Percentiles rank a stretch among this genome's conserved stretches.
Evolutionary conservation across 2,329 filamentous ascomycete genomes (phyloP).

Genomic region (Fonsecaea nubica): DNA sequence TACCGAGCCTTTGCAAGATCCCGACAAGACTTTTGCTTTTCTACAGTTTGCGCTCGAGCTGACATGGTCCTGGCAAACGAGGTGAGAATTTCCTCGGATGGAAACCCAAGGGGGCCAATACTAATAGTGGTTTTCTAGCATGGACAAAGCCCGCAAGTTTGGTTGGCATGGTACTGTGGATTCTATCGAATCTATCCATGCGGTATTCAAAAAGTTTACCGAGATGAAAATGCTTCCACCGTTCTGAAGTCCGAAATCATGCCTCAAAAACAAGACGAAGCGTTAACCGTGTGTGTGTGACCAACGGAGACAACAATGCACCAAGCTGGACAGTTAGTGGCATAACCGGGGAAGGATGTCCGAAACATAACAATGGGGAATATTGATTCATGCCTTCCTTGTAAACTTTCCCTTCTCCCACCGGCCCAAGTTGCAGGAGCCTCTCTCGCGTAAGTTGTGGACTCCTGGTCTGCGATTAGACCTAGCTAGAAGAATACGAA

Average conservation of each 20-base stretch:
- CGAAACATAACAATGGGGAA: too few relatives aligned
- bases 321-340: too few relatives aligned
- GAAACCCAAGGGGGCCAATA: slow-evolving; percentile 5
- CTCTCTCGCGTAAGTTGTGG: too few relatives aligned
- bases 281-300: not conserved
- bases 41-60: slow-evolving; percentile 31
- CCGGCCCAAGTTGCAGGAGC: too few relatives aligned
- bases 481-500: too few relatives aligned
- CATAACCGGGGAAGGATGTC: too few relatives aligned
- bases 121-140: slow-evolving; percentile 38
- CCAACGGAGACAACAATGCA: not conserved
- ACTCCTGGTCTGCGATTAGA: too few relatives aligned
- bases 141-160: slow-evolving; percentile 55
- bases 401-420: too few relatives aligned
- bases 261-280: not conserved
- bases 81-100: slow-evolving; percentile 14
- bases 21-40: slow-evolving; percentile 30
- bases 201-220: slow-evolving; percentile 52
- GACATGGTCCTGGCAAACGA: slow-evolving; percentile 30
- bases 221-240: slow-evolving; percentile 54
- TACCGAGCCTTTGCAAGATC: slow-evolving; percentile 25
- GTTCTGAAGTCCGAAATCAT: slow-evolving; percentile 15
- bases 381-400: too few relatives aligned
- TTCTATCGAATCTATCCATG: slow-evolving; percentile 51
- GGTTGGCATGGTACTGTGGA: slow-evolving; percentile 58